Conservation (phyloP, 1,139 yeast species). For the Sugiyamaella paludigena region DNA sequence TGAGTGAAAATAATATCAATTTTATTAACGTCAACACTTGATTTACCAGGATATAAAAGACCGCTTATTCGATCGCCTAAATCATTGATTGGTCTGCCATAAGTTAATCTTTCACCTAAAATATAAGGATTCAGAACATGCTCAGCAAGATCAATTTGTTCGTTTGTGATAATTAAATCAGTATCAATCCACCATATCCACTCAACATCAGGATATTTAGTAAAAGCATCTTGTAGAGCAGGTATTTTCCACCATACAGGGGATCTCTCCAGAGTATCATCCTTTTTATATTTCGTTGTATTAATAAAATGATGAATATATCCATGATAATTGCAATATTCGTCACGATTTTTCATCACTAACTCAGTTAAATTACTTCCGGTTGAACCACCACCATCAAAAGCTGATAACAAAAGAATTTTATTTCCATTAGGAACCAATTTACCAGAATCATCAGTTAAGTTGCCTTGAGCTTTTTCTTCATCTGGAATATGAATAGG, state of each 20-base stretch:
- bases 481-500: slow-evolving; percentile 11
- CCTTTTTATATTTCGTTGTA: slow-evolving; percentile 25
- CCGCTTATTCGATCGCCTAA: slow-evolving; percentile 24
- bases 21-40: slow-evolving; percentile 23
- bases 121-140: slow-evolving; percentile 34
- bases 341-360: slow-evolving; percentile 35
- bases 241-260: slow-evolving; percentile 34
- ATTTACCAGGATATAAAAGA: slow-evolving; percentile 18
- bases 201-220: slow-evolving; percentile 33
- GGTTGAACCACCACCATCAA: slow-evolving; percentile 33
- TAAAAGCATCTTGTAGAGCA: slow-evolving; percentile 34
- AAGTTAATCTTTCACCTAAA: slow-evolving; percentile 27
- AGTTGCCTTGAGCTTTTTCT: not conserved
- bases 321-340: slow-evolving; percentile 36
- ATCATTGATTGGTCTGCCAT: slow-evolving; percentile 25
- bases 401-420: slow-evolving; percentile 34
- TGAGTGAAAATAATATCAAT: slow-evolving; percentile 28
- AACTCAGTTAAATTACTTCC: slow-evolving; percentile 28
- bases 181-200: slow-evolving; percentile 41
- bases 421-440: slow-evolving; percentile 29
- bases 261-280: slow-evolving; percentile 22
- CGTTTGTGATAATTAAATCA: slow-evolving; percentile 36
- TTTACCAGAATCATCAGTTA: slow-evolving; percentile 16
- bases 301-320: slow-evolving; percentile 34
- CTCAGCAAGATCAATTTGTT: slow-evolving; percentile 32